Conservation (phyloP, 2,329 filamentous ascomycete genomes). For the Berkeleyomyces rouxiae region DNA sequence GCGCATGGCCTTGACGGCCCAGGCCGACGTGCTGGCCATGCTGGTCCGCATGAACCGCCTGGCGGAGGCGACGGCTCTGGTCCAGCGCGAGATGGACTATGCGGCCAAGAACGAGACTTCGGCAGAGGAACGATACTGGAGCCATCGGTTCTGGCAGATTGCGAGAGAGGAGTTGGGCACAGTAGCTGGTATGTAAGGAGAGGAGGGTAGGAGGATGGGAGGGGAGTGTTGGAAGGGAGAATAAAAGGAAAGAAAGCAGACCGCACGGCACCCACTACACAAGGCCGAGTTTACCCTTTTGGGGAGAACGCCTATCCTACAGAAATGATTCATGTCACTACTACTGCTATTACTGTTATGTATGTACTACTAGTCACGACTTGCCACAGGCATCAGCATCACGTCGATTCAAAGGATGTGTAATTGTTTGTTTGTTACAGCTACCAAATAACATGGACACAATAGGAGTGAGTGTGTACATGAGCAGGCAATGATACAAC, state of each 20-base stretch:
- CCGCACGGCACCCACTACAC: too few species aligned
- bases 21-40: conserved; percentile 26
- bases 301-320: too few species aligned
- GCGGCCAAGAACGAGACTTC: conserved; percentile 15
- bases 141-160: conserved; percentile 34
- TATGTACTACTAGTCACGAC: too few species aligned
- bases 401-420: too few species aligned
- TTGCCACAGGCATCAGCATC: too few species aligned
- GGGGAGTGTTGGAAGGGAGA: background rate
- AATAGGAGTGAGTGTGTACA: too few species aligned
- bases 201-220: background rate
- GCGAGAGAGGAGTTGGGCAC: conserved; percentile 22
- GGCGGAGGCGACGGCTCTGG: conserved; percentile 21
- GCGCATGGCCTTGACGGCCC: conserved; percentile 23
- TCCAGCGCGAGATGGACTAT: conserved; percentile 18
- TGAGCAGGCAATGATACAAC: too few species aligned
- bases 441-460: too few species aligned
- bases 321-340: too few species aligned
- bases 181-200: background rate
- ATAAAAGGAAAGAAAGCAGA: background rate
- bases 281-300: too few species aligned
- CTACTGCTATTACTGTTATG: too few species aligned
- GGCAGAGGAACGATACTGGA: conserved; percentile 25
- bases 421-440: too few species aligned
- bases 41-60: conserved; percentile 18